Evolutionary conservation across 2,329 filamentous ascomycete genomes (phyloP), one percentile per base, ranked within the genome.

Genomic region (Penicillium brevicompactum): DNA sequence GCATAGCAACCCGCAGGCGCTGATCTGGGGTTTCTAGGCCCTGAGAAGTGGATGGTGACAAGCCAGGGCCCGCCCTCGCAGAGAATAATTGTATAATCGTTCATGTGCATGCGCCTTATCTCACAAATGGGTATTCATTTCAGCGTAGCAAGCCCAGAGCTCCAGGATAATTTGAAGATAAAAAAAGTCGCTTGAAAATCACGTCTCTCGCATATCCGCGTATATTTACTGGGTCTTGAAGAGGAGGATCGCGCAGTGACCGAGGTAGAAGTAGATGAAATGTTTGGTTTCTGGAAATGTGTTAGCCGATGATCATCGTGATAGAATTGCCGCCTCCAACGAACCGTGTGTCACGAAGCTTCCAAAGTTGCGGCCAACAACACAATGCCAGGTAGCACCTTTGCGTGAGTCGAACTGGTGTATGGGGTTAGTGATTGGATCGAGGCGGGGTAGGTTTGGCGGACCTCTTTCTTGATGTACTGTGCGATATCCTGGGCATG

Each of bases 261-360:
- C 94, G 57, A 99, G 89, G 81, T 99, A 99, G 82, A 99, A 99
- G 82, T 99, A 99, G 75, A 99, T 97, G 82, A 99, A 99, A 78
- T 99, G 94, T 81, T 97, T 97, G 27, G 94, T 97, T 78, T 97
- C 94, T 97, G 79, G 34, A 13, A 31, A 37, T 41, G 8, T 3
- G 44, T 53, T 21, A 61, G 70, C 52, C 50, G 50, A 13, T 21
- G 16, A 37, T 45, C 38, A n/a, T 22, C 13, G 9, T 8, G 11
- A 10, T n/a, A 24, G 43, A 21, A 9, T 4, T 7, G 30, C 11
- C n/a, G 8, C 1, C 14, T 38, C 51, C 18, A 46, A 32, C 49
- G 58, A 84, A 96, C 92, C 92, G 72, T 99, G 94, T 40, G 94
- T 99, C 49, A 99, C 94, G 68, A 97, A 99, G 79, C 93, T 97